phyloP scores from a whole-genome alignment of 495 filamentous ascomycete genomes.

The Penicillium bovifimosum region DNA sequence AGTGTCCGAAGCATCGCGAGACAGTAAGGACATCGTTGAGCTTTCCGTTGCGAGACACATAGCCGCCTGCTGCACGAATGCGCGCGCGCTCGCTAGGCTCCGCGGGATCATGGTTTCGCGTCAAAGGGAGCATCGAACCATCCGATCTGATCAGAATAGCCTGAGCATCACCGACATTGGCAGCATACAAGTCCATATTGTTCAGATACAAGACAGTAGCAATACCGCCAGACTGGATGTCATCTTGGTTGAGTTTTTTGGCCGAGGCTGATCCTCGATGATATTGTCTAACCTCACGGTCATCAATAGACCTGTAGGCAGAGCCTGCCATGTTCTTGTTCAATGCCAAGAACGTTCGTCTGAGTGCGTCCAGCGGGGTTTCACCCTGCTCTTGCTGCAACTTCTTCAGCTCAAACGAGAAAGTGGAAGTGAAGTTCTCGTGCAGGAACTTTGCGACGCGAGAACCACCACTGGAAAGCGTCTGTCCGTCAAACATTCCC shows the following conservation, averaged over 20 bases:
- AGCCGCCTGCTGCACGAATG: slow-evolving; percentile 91
- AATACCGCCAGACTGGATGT: slow-evolving; percentile 81
- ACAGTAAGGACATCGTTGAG: slow-evolving; percentile 88
- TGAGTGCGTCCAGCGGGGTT: slow-evolving; percentile 72
- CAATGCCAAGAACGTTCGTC: slow-evolving; percentile 77
- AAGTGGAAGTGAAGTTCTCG: slow-evolving; percentile 83
- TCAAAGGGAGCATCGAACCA: slow-evolving; percentile 71
- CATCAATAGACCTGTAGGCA: slow-evolving; percentile 77
- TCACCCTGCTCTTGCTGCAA: slow-evolving; percentile 48
- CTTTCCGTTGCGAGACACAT: slow-evolving; percentile 88
- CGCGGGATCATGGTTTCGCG: slow-evolving; percentile 87
- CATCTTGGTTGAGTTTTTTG: slow-evolving; percentile 73
- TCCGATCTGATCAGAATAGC: slow-evolving; percentile 89
- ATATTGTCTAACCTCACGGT: slow-evolving; percentile 52
- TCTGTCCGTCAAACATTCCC: slow-evolving; percentile 92
- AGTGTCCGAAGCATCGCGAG: slow-evolving; percentile 91
- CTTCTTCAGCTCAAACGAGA: slow-evolving; percentile 74
- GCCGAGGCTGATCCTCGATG: slow-evolving; percentile 66
- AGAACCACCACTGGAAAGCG: slow-evolving; percentile 76
- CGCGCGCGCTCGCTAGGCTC: slow-evolving; percentile 75
- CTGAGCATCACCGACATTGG: slow-evolving; percentile 92
- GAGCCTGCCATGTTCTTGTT: slow-evolving; percentile 92
- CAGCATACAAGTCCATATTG: slow-evolving; percentile 84
- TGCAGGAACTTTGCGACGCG: slow-evolving; percentile 95
- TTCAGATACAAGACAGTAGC: slow-evolving; percentile 89